Percentiles rank a stretch among this genome's conserved stretches.
phyloP scores from a whole-genome alignment of 768 basidiomycete genomes.

The Termitomyces sp. region DNA sequence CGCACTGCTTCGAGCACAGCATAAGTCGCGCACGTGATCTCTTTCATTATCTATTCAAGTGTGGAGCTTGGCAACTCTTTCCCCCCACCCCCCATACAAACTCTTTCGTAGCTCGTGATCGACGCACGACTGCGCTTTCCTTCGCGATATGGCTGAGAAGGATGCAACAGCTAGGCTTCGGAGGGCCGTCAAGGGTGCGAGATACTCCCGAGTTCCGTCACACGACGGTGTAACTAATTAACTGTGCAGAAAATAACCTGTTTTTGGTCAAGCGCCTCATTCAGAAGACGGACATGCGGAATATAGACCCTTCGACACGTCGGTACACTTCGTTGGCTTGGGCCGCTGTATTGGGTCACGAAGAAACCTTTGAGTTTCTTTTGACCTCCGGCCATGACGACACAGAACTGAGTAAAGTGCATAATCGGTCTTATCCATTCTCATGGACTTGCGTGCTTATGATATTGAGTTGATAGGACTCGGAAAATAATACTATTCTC shows the following conservation, averaged over 20 bases:
- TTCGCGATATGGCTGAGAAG: slow-evolving; percentile 69
- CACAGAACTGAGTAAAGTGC: slow-evolving; percentile 84
- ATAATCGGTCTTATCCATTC: slow-evolving; percentile 6
- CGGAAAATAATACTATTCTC: slow-evolving; percentile 89
- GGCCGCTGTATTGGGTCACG: slow-evolving; percentile 84
- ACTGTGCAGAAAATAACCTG: slow-evolving; percentile 81
- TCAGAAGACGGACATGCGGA: slow-evolving; percentile 84
- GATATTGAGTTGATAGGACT: slow-evolving; percentile 55
- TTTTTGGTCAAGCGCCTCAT: slow-evolving; percentile 88
- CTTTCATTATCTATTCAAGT: slow-evolving; percentile 18
- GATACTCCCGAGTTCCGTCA: background rate
- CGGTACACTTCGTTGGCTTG: slow-evolving; percentile 89
- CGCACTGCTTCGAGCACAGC: slow-evolving; percentile 20
- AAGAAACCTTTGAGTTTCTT: slow-evolving; percentile 93
- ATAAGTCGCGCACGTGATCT: slow-evolving; percentile 16
- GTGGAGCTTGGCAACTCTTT: slow-evolving; percentile 11
- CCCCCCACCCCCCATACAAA: slow-evolving; percentile 4
- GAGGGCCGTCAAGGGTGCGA: slow-evolving; percentile 74
- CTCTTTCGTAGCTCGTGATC: slow-evolving; percentile 5
- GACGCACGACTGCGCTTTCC: slow-evolving; percentile 1
- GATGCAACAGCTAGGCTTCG: slow-evolving; percentile 73
- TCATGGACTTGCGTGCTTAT: background rate
- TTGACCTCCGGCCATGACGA: slow-evolving; percentile 88
- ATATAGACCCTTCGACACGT: slow-evolving; percentile 73
- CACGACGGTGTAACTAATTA: slow-evolving; percentile 10